phyloP scores from a whole-genome alignment of 2,329 filamentous ascomycete species.

The Arthrobotrys entomopaga region DNA sequence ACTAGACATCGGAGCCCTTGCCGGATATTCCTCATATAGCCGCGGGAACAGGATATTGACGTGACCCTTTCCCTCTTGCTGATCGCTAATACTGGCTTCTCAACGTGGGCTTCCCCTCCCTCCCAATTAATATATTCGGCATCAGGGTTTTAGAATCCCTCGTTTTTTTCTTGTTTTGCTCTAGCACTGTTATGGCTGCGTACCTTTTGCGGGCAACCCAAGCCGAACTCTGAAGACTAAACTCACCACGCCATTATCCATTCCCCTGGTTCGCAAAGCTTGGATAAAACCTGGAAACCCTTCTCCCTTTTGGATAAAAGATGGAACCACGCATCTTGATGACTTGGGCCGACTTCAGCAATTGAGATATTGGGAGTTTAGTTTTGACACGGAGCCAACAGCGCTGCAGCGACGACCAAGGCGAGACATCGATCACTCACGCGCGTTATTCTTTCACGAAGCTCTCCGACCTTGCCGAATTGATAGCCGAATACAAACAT shows the following conservation, averaged over 20 bases:
- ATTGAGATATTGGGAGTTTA: constrained; percentile 18
- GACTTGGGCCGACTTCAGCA: constrained; percentile 9
- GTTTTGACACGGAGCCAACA: constrained; percentile 6
- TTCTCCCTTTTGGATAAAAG: constrained; percentile 17
- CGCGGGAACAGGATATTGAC: constrained; percentile 45
- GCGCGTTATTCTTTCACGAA: too few species aligned
- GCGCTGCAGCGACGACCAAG: constrained; percentile 20
- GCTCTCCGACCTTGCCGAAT: not conserved
- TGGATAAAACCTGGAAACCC: constrained; percentile 26
- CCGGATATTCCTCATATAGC: constrained; percentile 55
- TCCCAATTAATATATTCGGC: constrained; percentile 48
- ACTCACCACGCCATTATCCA: constrained; percentile 13
- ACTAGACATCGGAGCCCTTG: constrained; percentile 53
- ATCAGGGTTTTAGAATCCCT: constrained; percentile 44
- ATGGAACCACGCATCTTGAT: constrained; percentile 26
- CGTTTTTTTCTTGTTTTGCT: constrained; percentile 18
- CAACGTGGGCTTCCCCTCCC: constrained; percentile 26
- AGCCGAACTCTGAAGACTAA: constrained; percentile 41
- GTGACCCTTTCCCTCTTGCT: constrained; percentile 44
- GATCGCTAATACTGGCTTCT: constrained; percentile 33
- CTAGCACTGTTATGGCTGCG: constrained; percentile 17
- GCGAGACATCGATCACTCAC: not conserved
- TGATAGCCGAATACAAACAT: constrained; percentile 15
- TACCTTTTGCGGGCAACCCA: constrained; percentile 33
- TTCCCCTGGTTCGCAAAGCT: constrained; percentile 26